These are phyloP conservation scores for Phytophthora capsici DNA, from an alignment of 352 stramenopile genomes.

Conservation along the genomic window DNA sequence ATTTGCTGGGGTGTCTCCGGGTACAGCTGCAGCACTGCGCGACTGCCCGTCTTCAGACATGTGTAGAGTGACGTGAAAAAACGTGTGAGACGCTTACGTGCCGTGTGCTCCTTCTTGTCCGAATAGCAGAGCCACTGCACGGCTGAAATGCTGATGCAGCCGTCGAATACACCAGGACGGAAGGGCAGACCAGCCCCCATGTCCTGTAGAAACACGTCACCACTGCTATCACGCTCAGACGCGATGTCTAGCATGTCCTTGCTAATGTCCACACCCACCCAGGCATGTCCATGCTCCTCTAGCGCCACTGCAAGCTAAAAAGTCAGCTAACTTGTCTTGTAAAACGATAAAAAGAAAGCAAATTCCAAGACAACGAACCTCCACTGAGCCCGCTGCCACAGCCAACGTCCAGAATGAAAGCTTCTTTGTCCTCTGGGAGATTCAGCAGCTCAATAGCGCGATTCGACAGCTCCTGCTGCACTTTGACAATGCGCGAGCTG, in stretches of 20 bases:
- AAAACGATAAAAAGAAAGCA: constrained; percentile 3
- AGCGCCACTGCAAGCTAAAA: constrained; percentile 70
- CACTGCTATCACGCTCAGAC: constrained; percentile 91
- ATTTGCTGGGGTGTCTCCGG: constrained; percentile 98
- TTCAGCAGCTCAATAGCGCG: constrained; percentile 98
- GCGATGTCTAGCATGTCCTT: constrained; percentile 99
- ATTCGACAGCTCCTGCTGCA: constrained; percentile 95
- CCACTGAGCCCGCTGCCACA: constrained; percentile 97
- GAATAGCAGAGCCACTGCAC: constrained; percentile 99
- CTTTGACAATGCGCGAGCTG: constrained; percentile 92
- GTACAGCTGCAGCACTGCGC: constrained; percentile 99
- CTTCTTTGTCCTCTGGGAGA: constrained; percentile 84
- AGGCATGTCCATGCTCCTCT: constrained; percentile 95
- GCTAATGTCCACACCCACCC: constrained; percentile 98
- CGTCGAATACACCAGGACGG: constrained; percentile 97
- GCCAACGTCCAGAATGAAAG: constrained; percentile 96
- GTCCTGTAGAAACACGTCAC: constrained; percentile 93
- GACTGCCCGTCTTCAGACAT: constrained; percentile 83
- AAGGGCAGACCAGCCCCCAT: constrained; percentile 99
- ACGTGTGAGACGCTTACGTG: constrained; percentile 92
- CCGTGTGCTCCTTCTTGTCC: constrained; percentile 96
- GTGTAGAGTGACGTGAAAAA: constrained; percentile 97
- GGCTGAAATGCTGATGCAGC: constrained; percentile 99
- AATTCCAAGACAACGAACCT: constrained; percentile 43
- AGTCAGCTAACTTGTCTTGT: constrained; percentile 5